A percentile compares a stretch with the other conserved stretches of the same genome.
phyloP scores from a whole-genome alignment of 495 filamentous ascomycete genomes.

The Podospora tetraspora region DNA sequence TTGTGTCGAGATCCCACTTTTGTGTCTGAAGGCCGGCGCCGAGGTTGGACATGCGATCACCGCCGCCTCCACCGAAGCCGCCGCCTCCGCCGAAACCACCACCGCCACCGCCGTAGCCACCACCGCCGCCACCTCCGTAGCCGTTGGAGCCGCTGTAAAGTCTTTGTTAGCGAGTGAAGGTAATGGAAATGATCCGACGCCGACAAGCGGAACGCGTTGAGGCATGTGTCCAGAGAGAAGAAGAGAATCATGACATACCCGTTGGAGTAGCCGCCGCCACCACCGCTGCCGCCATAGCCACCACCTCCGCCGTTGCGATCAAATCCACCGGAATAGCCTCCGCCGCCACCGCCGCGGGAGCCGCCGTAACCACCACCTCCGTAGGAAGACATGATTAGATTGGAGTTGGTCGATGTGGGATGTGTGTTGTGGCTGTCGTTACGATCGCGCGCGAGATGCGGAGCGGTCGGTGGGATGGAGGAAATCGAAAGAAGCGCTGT shows the following conservation, averaged over 20 bases:
- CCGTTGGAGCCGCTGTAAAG: conserved; percentile 29
- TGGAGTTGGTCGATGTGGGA: conserved; percentile 35
- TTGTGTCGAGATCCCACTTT: conserved; percentile 69
- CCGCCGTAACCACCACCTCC: conserved; percentile 52
- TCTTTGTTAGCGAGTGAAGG: conserved; percentile 22
- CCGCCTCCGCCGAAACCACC: conserved; percentile 50
- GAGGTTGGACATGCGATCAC: conserved; percentile 90
- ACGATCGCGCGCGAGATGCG: not conserved
- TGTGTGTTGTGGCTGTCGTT: not conserved
- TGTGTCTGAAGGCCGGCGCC: conserved; percentile 81
- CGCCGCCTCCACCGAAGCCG: conserved; percentile 56
- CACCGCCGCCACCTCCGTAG: conserved; percentile 23
- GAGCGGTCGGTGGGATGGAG: not conserved
- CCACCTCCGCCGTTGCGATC: conserved; percentile 29
- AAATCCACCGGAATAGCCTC: conserved; percentile 34
- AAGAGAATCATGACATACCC: conserved; percentile 21
- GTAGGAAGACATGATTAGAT: conserved; percentile 44
- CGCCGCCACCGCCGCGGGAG: conserved; percentile 46
- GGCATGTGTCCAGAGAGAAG: not conserved
- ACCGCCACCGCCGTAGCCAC: conserved; percentile 41
- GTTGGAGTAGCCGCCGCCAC: conserved; percentile 20
- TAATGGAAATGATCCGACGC: not conserved
- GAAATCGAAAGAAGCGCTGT: not conserved
- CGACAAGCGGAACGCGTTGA: not conserved
- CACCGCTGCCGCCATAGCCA: conserved; percentile 22